A percentile compares a stretch with the other conserved stretches of the same genome.
These are phyloP conservation scores for Papilionanthe hybrid DNA, from an alignment of 116 monocot species.

Conservation along the genomic window DNA sequence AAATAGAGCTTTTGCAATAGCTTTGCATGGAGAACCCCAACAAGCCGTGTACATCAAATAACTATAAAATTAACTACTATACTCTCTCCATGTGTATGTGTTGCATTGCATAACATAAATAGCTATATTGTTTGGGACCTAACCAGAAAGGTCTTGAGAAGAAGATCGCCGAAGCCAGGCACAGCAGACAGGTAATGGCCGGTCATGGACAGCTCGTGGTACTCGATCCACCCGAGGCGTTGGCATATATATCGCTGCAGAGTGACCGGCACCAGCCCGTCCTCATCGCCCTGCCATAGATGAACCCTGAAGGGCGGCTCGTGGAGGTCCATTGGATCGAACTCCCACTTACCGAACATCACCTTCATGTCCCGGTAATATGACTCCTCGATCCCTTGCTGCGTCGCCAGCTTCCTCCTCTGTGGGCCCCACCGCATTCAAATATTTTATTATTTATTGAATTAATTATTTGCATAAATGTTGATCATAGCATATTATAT, in stretches of 20 bases:
- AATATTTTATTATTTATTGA: no score
- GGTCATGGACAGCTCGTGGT: slow-evolving; percentile 45
- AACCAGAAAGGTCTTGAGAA: slow-evolving; percentile 37
- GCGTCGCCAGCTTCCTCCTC: slow-evolving; percentile 45
- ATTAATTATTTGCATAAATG: not conserved
- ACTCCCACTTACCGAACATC: slow-evolving; percentile 75
- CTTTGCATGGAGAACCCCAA: no score
- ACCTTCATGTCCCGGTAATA: slow-evolving; percentile 56
- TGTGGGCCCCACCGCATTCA: not conserved
- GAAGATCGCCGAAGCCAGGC: slow-evolving; percentile 37
- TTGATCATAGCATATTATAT: no score
- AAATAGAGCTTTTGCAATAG: no score
- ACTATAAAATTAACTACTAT: no score
- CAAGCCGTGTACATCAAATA: no score
- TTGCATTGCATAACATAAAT: no score
- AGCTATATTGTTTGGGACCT: no score
- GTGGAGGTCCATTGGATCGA: slow-evolving; percentile 65
- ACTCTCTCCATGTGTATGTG: no score
- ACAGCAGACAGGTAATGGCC: slow-evolving; percentile 47
- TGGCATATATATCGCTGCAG: slow-evolving; percentile 48
- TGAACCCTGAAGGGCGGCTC: slow-evolving; percentile 40
- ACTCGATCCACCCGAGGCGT: slow-evolving; percentile 52
- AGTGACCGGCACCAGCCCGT: slow-evolving; percentile 52
- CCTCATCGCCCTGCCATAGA: slow-evolving; percentile 67
- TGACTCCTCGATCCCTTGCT: slow-evolving; percentile 64